Evolutionary conservation across 2,329 filamentous ascomycete species (phyloP).

Genomic region (Blastomyces parvus): DNA sequence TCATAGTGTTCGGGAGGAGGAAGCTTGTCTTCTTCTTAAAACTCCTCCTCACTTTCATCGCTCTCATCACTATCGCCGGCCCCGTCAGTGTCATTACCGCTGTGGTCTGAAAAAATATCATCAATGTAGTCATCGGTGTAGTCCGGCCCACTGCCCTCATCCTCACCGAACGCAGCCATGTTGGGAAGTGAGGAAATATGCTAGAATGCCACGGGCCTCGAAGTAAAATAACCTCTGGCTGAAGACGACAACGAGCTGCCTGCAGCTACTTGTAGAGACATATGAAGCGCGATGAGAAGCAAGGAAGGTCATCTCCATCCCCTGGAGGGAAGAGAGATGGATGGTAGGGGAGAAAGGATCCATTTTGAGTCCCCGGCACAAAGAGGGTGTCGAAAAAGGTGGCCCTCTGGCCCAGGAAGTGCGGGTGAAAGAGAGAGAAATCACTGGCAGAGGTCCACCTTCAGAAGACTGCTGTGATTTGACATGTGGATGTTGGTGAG

Average conservation of each 20-base stretch:
- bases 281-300: not conserved
- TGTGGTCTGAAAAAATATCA: slow-evolving; percentile 3
- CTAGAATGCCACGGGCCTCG: not conserved
- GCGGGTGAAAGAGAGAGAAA: not conserved
- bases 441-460: not conserved
- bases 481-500: too few relatives aligned
- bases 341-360: not conserved
- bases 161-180: not conserved
- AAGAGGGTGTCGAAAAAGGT: not conserved
- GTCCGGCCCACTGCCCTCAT: not conserved
- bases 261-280: slow-evolving; percentile 1
- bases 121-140: slow-evolving; percentile 2
- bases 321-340: not conserved
- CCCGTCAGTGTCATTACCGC: not conserved
- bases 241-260: not conserved
- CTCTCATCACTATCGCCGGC: not conserved
- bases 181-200: not conserved
- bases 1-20: not conserved
- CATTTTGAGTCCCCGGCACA: not conserved
- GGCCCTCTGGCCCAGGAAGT: not conserved
- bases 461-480: not conserved
- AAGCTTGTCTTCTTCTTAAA: not conserved
- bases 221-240: not conserved
- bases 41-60: not conserved
- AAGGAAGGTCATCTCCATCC: not conserved